Percentiles rank a stretch among this genome's conserved stretches.
These are phyloP conservation scores for Metschnikowia proteae DNA, from an alignment of 805 yeast species.

Conservation along the genomic window DNA sequence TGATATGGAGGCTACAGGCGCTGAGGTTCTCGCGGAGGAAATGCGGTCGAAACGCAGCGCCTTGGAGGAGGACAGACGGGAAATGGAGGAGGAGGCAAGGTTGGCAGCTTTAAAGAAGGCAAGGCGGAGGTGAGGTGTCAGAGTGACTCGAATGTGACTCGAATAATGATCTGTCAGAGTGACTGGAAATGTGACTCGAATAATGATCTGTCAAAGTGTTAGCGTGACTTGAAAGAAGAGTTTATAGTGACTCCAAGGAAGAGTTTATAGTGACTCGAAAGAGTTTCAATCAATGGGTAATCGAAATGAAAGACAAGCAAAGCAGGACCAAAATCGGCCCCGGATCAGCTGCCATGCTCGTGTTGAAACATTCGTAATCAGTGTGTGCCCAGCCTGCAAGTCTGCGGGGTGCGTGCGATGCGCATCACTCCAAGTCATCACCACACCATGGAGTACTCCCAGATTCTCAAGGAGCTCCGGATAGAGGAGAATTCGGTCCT, in stretches of 20 bases:
- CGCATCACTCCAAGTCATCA: slow-evolving; percentile 1
- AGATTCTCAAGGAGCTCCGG: slow-evolving; percentile 30
- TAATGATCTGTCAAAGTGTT: background rate
- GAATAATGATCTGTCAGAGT: background rate
- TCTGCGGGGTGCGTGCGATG: slow-evolving; percentile 1
- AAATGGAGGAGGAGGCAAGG: slow-evolving; percentile 55
- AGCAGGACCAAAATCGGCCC: too few relatives aligned
- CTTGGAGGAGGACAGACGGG: slow-evolving; percentile 68
- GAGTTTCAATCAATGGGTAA: too few relatives aligned
- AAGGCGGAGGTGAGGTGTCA: background rate
- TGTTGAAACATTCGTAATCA: too few relatives aligned
- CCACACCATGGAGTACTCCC: slow-evolving; percentile 15
- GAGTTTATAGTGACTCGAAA: too few relatives aligned
- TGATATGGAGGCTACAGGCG: slow-evolving; percentile 95
- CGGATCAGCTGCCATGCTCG: too few relatives aligned
- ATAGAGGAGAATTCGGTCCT: slow-evolving; percentile 57
- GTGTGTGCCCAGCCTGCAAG: too few relatives aligned
- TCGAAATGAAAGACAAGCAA: too few relatives aligned
- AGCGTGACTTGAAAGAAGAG: too few relatives aligned
- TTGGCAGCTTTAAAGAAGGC: slow-evolving; percentile 41
- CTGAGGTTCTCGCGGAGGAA: slow-evolving; percentile 84
- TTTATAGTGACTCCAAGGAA: too few relatives aligned
- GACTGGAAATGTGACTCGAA: background rate
- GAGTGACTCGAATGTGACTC: background rate
- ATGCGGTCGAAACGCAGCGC: slow-evolving; percentile 64